Percentiles rank a stretch among this genome's conserved stretches.
These are phyloP conservation scores for Leccinellum rugosiceps DNA, from an alignment of 768 basidiomycete genomes.

Conservation along the genomic window DNA sequence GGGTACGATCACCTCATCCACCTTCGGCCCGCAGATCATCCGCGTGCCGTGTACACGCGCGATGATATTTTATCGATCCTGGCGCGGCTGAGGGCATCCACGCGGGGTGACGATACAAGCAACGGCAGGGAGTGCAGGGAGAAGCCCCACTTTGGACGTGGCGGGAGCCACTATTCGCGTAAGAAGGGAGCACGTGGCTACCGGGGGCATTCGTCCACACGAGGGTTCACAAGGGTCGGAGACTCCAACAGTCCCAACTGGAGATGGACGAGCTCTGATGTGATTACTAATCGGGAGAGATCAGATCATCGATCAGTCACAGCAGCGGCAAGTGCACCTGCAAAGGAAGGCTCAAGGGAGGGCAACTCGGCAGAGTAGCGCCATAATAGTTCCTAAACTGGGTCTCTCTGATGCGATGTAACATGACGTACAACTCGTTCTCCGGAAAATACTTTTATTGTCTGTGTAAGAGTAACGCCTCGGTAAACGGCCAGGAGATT, in stretches of 20 bases:
- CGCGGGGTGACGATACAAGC: constrained; percentile 14
- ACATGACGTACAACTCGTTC: constrained; percentile 19
- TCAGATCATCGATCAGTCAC: constrained; percentile 15
- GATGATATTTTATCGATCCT: constrained; percentile 53
- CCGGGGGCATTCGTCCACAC: constrained; percentile 13
- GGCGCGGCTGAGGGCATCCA: constrained; percentile 39
- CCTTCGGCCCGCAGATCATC: constrained; percentile 36
- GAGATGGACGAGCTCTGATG: constrained; percentile 15
- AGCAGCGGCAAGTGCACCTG: constrained; percentile 6
- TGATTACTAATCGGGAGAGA: constrained; percentile 12
- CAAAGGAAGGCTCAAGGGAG: constrained; percentile 26
- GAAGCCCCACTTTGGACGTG: constrained; percentile 6
- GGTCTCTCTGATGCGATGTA: constrained; percentile 14
- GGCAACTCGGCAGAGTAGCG: constrained; percentile 17
- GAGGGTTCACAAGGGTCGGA: constrained; percentile 14
- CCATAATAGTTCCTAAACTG: constrained; percentile 23
- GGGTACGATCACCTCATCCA: constrained; percentile 59
- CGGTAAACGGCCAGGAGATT: constrained; percentile 25
- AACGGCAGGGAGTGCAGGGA: constrained; percentile 5
- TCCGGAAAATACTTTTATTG: constrained; percentile 19
- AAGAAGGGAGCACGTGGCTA: constrained; percentile 18
- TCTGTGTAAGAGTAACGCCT: constrained; percentile 16
- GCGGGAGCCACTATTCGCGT: constrained; percentile 8
- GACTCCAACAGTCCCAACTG: constrained; percentile 13
- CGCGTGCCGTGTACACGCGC: constrained; percentile 45